phyloP scores from a whole-genome alignment of 768 basidiomycete genomes.

The Podaxis pistillaris region DNA sequence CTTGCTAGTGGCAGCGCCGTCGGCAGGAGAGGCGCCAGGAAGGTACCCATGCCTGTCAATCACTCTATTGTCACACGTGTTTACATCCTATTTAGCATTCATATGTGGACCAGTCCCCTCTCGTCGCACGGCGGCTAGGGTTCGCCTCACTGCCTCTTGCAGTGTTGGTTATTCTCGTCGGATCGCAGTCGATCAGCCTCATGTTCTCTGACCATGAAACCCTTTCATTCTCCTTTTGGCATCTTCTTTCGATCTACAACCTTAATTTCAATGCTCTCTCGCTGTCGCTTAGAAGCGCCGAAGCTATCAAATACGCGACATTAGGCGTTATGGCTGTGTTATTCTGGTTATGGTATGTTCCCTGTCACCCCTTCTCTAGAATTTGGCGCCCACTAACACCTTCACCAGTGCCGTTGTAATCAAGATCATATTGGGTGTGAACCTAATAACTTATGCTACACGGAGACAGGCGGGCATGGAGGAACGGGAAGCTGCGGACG shows the following conservation, averaged over 20 bases:
- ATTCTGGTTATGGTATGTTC: constrained; percentile 82
- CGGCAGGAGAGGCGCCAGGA: constrained; percentile 64
- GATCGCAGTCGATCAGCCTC: constrained; percentile 65
- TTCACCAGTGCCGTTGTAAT: constrained; percentile 70
- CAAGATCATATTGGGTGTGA: constrained; percentile 91
- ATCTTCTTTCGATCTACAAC: constrained; percentile 19
- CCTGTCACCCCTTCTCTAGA: constrained; percentile 19
- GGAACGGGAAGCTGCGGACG: constrained; percentile 68
- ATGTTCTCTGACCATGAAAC: constrained; percentile 46
- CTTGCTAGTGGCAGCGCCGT: constrained; percentile 77
- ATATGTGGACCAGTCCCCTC: constrained; percentile 93
- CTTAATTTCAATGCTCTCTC: constrained; percentile 41
- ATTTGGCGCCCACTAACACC: not conserved
- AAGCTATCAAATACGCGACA: constrained; percentile 53
- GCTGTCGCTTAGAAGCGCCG: constrained; percentile 27
- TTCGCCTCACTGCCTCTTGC: constrained; percentile 93
- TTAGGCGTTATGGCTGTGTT: constrained; percentile 64
- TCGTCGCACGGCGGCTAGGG: constrained; percentile 90
- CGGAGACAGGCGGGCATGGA: constrained; percentile 76
- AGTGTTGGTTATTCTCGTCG: constrained; percentile 75
- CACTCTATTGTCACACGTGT: not conserved
- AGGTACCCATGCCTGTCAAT: constrained; percentile 40
- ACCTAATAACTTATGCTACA: constrained; percentile 82
- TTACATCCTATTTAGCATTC: constrained; percentile 53
- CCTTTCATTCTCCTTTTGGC: constrained; percentile 11